Conservation (phyloP, 2,329 filamentous ascomycete species). For the Penicillium oxalicum region DNA sequence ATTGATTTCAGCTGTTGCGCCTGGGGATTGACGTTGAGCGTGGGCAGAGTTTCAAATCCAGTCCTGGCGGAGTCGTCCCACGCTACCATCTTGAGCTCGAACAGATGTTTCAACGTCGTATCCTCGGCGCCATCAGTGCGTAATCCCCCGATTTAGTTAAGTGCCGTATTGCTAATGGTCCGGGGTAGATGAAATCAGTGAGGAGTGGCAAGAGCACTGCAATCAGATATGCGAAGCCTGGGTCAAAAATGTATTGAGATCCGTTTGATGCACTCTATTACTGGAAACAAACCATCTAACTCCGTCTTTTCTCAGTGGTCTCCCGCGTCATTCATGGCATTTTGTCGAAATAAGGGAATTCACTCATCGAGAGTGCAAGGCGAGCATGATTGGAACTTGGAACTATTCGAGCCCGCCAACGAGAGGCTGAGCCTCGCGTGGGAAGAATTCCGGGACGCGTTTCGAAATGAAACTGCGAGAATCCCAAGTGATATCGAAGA, state of each 20-base stretch:
- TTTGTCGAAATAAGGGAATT: neutral
- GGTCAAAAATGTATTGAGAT: neutral
- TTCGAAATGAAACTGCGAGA: too few species aligned
- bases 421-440: neutral
- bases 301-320: neutral
- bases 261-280: too few species aligned
- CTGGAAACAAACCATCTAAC: neutral
- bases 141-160: too few species aligned
- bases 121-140: neutral
- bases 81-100: neutral
- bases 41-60: neutral
- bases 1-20: too few species aligned
- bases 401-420: neutral
- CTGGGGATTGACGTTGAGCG: neutral
- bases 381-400: neutral
- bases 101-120: neutral
- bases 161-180: neutral
- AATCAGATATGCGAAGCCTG: neutral
- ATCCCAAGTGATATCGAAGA: too few species aligned
- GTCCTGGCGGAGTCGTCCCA: neutral
- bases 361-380: neutral
- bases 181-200: neutral
- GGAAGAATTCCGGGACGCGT: neutral
- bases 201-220: neutral
- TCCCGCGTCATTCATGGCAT: neutral